phyloP scores from a whole-genome alignment of 345 rosid genomes.

The Schrenkiella parvula region DNA sequence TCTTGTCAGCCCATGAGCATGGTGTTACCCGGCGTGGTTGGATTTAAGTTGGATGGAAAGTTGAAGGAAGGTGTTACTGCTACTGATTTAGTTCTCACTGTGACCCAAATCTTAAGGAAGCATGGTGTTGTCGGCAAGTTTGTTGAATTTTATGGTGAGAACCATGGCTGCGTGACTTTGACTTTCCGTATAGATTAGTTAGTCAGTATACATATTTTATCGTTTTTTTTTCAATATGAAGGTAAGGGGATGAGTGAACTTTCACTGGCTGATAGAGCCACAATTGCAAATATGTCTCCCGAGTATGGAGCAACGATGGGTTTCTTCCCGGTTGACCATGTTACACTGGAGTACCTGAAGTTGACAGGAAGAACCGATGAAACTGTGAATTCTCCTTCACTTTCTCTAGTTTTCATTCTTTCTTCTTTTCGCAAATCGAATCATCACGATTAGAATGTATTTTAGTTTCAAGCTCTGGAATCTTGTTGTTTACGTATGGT shows the following conservation, averaged over 20 bases:
- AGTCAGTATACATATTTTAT: neutral
- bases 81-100: constrained; percentile 85
- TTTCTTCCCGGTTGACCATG: constrained; percentile 92
- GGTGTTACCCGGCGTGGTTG: constrained; percentile 91
- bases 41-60: constrained; percentile 69
- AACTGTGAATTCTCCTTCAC: constrained; percentile 48
- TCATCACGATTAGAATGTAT: neutral
- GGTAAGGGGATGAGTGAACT: constrained; percentile 82
- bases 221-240: constrained; percentile 23
- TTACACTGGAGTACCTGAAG: constrained; percentile 75
- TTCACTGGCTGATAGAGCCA: constrained; percentile 89
- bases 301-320: constrained; percentile 99
- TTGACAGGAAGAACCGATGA: constrained; percentile 89
- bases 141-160: constrained; percentile 78
- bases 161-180: constrained; percentile 3
- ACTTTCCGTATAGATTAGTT: neutral
- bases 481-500: neutral
- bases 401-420: neutral
- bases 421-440: neutral
- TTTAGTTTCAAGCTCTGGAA: neutral
- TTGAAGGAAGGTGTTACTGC: constrained; percentile 80
- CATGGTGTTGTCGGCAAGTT: constrained; percentile 95
- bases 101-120: constrained; percentile 80
- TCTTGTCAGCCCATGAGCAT: constrained; percentile 80
- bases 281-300: constrained; percentile 94